These are phyloP conservation scores for Chrysoporthe austroafricana DNA, from an alignment of 2,329 filamentous ascomycete species.

Conservation along the genomic window DNA sequence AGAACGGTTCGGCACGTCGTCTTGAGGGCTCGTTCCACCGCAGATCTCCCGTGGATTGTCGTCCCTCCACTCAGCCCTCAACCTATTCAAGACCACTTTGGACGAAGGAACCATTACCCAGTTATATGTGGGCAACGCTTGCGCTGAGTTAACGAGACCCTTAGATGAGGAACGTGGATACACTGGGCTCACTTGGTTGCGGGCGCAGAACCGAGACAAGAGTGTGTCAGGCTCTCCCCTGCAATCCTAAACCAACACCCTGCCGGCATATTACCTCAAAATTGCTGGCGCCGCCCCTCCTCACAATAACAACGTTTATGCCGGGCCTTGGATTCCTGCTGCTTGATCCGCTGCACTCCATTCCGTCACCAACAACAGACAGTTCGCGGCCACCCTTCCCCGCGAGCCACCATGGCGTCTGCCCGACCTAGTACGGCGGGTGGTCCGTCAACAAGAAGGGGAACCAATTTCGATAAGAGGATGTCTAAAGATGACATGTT, in stretches of 20 bases:
- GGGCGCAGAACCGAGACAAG: conserved; percentile 36
- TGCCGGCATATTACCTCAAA: conserved; percentile 36
- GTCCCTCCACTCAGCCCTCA: neutral
- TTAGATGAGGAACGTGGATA: conserved; percentile 20
- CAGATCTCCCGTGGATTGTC: neutral
- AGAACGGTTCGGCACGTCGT: neutral
- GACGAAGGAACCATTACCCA: neutral
- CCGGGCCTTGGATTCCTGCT: conserved; percentile 37
- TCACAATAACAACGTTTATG: conserved; percentile 27
- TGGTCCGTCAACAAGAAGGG: conserved; percentile 22
- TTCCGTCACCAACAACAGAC: conserved; percentile 15
- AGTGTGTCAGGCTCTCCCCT: conserved; percentile 42
- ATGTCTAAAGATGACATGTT: conserved; percentile 51
- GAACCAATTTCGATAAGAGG: conserved; percentile 43
- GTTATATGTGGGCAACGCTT: neutral
- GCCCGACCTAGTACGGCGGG: conserved; percentile 46
- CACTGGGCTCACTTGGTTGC: conserved; percentile 14
- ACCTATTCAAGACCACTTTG: neutral
- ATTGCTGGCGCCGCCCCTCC: conserved; percentile 22
- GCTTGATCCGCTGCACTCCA: conserved; percentile 37
- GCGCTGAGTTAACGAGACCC: conserved; percentile 7
- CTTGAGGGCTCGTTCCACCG: neutral
- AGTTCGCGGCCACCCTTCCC: conserved; percentile 34
- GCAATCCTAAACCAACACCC: conserved; percentile 37
- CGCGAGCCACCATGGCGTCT: conserved; percentile 35